phyloP scores from a whole-genome alignment of 108 stramenopile species.

The Skeletonema costatum region DNA sequence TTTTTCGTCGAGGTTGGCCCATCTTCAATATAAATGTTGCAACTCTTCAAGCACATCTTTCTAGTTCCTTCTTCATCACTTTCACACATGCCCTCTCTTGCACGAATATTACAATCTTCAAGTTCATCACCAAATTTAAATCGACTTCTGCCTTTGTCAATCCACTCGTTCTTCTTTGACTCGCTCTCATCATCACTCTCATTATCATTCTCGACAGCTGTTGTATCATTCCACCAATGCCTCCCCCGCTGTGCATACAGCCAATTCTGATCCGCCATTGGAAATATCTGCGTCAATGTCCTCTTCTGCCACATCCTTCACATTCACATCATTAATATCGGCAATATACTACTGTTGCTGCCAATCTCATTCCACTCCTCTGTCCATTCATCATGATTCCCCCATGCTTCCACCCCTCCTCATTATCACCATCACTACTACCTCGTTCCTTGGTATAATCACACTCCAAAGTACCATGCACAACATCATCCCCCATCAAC shows the following conservation, averaged over 20 bases:
- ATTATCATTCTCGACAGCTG: neutral
- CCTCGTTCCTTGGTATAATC: neutral
- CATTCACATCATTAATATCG: slow-evolving; percentile 48
- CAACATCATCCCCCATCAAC: slow-evolving; percentile 43
- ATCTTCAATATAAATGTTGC: slow-evolving; percentile 40
- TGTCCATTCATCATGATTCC: neutral
- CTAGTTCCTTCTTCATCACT: slow-evolving; percentile 17
- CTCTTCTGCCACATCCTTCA: slow-evolving; percentile 18
- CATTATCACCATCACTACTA: neutral
- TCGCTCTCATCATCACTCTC: neutral
- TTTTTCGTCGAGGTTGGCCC: slow-evolving; percentile 18
- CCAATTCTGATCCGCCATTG: slow-evolving; percentile 30
- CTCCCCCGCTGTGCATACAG: slow-evolving; percentile 30
- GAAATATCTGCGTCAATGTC: slow-evolving; percentile 41
- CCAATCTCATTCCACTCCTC: slow-evolving; percentile 50
- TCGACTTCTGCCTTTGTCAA: slow-evolving; percentile 29
- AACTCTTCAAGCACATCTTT: slow-evolving; percentile 24
- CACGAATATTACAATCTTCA: slow-evolving; percentile 30
- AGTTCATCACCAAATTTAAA: slow-evolving; percentile 27
- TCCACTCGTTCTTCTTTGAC: neutral
- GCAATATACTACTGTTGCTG: slow-evolving; percentile 65
- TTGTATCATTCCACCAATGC: slow-evolving; percentile 27
- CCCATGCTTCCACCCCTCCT: neutral
- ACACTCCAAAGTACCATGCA: slow-evolving; percentile 21
- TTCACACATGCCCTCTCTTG: slow-evolving; percentile 29